These are phyloP conservation scores for Eremothecium cymbalariae DNA, from an alignment of 1,139 yeast species.

Conservation along the genomic window DNA sequence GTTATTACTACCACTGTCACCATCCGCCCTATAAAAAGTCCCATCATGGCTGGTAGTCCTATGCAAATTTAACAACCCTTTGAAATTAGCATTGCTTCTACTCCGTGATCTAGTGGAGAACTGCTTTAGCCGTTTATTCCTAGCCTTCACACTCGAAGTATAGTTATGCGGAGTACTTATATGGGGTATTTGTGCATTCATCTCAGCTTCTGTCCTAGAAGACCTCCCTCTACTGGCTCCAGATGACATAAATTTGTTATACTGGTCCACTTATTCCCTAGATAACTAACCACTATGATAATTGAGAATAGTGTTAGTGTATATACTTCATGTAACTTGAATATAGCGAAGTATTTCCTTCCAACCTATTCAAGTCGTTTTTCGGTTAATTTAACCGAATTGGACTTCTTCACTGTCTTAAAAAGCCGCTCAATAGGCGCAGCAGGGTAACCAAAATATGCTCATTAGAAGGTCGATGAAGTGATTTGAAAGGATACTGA, in stretches of 20 bases:
- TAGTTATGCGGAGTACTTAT: background rate
- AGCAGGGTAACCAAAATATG: no score
- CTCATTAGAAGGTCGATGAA: no score
- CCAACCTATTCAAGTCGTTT: no score
- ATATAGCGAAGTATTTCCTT: background rate
- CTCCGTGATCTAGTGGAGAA: slow-evolving; percentile 30
- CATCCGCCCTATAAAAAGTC: slow-evolving; percentile 1
- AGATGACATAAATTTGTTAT: slow-evolving; percentile 7
- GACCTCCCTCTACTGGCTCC: slow-evolving; percentile 14
- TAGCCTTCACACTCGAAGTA: background rate
- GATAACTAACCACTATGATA: no score
- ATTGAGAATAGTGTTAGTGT: background rate
- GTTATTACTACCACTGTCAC: background rate
- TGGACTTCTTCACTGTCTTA: no score
- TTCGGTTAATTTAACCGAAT: no score
- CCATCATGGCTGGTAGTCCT: slow-evolving; percentile 24
- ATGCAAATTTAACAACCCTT: slow-evolving; percentile 21
- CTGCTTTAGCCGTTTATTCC: slow-evolving; percentile 15
- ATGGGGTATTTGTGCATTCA: slow-evolving; percentile 5
- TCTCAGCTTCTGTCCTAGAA: slow-evolving; percentile 14
- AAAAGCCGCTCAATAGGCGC: no score
- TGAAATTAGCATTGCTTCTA: slow-evolving; percentile 30
- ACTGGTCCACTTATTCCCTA: no score
- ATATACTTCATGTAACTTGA: background rate
- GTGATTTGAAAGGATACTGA: no score